These are phyloP conservation scores for Pseudogymnoascus verrucosus DNA, from an alignment of 2,329 filamentous ascomycete genomes.

Conservation along the genomic window DNA sequence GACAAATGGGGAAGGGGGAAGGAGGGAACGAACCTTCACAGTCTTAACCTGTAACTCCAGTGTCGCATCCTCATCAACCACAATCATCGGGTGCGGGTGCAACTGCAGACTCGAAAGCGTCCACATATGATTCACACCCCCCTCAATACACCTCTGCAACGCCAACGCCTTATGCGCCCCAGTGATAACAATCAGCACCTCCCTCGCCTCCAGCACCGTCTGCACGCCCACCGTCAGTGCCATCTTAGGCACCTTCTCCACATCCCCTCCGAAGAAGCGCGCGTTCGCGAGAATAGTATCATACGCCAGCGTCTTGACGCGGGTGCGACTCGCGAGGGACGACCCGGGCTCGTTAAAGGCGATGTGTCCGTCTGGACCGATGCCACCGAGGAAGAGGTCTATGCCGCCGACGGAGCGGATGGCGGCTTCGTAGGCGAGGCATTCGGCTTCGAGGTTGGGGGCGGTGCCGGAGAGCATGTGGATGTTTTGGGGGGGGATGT, in stretches of 20 bases:
- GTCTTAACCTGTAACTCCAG: slow-evolving; percentile 67
- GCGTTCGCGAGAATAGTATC: slow-evolving; percentile 83
- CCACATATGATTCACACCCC: slow-evolving; percentile 85
- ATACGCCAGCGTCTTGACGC: slow-evolving; percentile 80
- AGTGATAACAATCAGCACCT: slow-evolving; percentile 69
- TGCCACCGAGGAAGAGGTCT: slow-evolving; percentile 65
- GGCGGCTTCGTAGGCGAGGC: slow-evolving; percentile 67
- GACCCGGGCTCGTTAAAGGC: slow-evolving; percentile 88
- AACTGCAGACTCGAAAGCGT: slow-evolving; percentile 74
- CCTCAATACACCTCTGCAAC: slow-evolving; percentile 72
- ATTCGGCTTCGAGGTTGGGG: slow-evolving; percentile 65
- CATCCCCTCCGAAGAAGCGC: slow-evolving; percentile 70
- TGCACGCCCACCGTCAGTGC: slow-evolving; percentile 79
- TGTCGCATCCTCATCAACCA: slow-evolving; percentile 74
- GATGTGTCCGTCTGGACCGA: slow-evolving; percentile 80
- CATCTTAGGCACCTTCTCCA: slow-evolving; percentile 68
- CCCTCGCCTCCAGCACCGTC: slow-evolving; percentile 71
- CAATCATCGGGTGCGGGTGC: slow-evolving; percentile 73
- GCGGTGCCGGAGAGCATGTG: slow-evolving; percentile 81
- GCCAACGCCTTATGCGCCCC: slow-evolving; percentile 75
- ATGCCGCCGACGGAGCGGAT: slow-evolving; percentile 61
- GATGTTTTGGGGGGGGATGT: slow-evolving; percentile 73
- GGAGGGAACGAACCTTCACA: slow-evolving; percentile 42
- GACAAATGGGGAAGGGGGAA: no score
- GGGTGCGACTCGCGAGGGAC: slow-evolving; percentile 65